phyloP scores from a whole-genome alignment of 257 asterid species.

The Primulina tabacum region DNA sequence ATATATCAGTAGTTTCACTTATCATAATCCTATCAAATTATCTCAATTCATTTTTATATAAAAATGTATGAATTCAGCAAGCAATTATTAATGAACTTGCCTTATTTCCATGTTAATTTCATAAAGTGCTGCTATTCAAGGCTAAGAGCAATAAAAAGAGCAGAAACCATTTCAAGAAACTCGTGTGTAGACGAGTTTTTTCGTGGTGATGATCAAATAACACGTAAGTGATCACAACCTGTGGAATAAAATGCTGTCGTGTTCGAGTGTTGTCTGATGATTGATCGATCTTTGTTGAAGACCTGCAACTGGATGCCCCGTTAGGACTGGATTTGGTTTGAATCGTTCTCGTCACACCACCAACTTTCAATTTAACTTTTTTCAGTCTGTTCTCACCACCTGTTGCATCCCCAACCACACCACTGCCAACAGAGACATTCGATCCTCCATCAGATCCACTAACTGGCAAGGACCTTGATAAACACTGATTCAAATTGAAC shows the following conservation, averaged over 20 bases:
- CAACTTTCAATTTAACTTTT: slow-evolving; percentile 81
- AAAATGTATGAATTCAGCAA: slow-evolving; percentile 7
- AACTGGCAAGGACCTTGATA: slow-evolving; percentile 60
- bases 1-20: background rate
- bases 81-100: slow-evolving; percentile 2
- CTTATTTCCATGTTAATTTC: slow-evolving; percentile 13
- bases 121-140: background rate
- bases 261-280: slow-evolving; percentile 46
- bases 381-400: slow-evolving; percentile 65
- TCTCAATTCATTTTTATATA: background rate
- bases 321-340: slow-evolving; percentile 61
- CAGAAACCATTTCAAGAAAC: slow-evolving; percentile 10
- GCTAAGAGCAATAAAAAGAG: slow-evolving; percentile 3
- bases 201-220: slow-evolving; percentile 4
- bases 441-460: slow-evolving; percentile 39
- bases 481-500: slow-evolving; percentile 73
- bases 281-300: slow-evolving; percentile 45
- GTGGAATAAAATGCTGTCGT: slow-evolving; percentile 43
- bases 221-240: slow-evolving; percentile 43
- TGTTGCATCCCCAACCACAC: slow-evolving; percentile 35
- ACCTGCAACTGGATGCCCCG: slow-evolving; percentile 50
- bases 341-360: slow-evolving; percentile 77
- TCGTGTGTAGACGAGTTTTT: background rate
- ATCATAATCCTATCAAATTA: background rate
- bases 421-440: slow-evolving; percentile 34